These are phyloP conservation scores for Parasarocladium wereldwijsianum DNA, from an alignment of 2,329 filamentous ascomycete species.

Conservation along the genomic window DNA sequence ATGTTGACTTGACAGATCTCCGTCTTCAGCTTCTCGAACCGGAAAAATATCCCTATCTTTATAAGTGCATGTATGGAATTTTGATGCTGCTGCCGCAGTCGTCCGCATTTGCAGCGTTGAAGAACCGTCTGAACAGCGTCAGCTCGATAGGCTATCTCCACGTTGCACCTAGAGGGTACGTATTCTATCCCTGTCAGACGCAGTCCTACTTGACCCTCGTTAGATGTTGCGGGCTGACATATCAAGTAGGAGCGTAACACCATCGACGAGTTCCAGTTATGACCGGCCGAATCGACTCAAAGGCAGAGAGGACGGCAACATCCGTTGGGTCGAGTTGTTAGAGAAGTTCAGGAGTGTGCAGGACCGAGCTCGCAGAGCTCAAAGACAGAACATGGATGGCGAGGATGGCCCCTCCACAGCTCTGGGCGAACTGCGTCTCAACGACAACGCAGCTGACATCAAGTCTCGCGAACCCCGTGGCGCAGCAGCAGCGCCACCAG, in stretches of 20 bases:
- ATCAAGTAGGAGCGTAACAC: slow-evolving; percentile 24
- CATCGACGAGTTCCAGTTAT: slow-evolving; percentile 40
- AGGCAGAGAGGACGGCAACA: slow-evolving; percentile 65
- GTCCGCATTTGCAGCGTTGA: slow-evolving; percentile 88
- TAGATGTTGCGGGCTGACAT: neutral
- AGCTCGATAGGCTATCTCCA: slow-evolving; percentile 94
- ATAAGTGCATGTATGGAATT: slow-evolving; percentile 94
- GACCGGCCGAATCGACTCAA: slow-evolving; percentile 68
- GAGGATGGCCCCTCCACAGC: slow-evolving; percentile 31
- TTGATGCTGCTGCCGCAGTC: slow-evolving; percentile 98
- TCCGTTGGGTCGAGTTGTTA: slow-evolving; percentile 82
- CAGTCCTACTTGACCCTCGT: too few relatives aligned
- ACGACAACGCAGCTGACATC: slow-evolving; percentile 24
- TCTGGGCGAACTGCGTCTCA: slow-evolving; percentile 24
- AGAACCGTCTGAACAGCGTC: slow-evolving; percentile 92
- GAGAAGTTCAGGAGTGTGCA: slow-evolving; percentile 92
- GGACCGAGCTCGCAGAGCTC: slow-evolving; percentile 63
- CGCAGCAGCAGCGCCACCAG: slow-evolving; percentile 17
- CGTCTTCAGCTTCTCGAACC: slow-evolving; percentile 90
- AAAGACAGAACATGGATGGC: slow-evolving; percentile 40
- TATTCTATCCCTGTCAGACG: too few relatives aligned
- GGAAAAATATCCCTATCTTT: slow-evolving; percentile 85
- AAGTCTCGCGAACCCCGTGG: slow-evolving; percentile 26
- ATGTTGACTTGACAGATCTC: slow-evolving; percentile 44
- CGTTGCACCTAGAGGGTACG: slow-evolving; percentile 63